phyloP scores from a whole-genome alignment of 371 early-diverging fungal genomes.

The Sporodiniella umbellata region DNA sequence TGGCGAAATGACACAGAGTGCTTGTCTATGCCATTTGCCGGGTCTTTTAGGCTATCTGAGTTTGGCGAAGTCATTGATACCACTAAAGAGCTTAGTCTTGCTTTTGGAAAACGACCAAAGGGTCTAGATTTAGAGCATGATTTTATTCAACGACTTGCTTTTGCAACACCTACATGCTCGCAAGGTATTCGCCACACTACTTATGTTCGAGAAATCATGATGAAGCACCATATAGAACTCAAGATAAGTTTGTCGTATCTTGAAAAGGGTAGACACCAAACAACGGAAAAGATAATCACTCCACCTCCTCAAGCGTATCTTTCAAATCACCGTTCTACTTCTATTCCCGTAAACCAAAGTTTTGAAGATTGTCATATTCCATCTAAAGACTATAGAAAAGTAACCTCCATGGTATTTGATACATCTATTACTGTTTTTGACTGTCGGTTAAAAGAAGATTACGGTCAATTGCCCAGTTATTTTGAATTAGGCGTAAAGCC shows the following conservation, averaged over 20 bases:
- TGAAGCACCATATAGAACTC: slow-evolving; percentile 29
- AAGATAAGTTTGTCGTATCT: slow-evolving; percentile 30
- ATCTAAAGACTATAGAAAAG: slow-evolving; percentile 12
- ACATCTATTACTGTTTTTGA: slow-evolving; percentile 36
- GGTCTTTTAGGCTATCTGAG: slow-evolving; percentile 23
- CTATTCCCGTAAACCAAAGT: not conserved
- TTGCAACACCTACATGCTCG: slow-evolving; percentile 36
- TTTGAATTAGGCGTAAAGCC: slow-evolving; percentile 32
- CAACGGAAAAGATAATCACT: slow-evolving; percentile 6
- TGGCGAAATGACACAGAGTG: slow-evolving; percentile 20
- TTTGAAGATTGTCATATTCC: no score
- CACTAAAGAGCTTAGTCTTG: slow-evolving; percentile 18
- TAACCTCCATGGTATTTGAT: slow-evolving; percentile 26
- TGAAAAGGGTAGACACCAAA: no score
- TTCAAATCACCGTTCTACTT: not conserved
- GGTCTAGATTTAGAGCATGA: slow-evolving; percentile 29
- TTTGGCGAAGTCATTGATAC: slow-evolving; percentile 18
- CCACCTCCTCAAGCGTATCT: slow-evolving; percentile 17
- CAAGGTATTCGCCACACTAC: slow-evolving; percentile 37
- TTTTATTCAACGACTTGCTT: slow-evolving; percentile 36
- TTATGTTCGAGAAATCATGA: slow-evolving; percentile 31
- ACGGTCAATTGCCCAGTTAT: slow-evolving; percentile 39
- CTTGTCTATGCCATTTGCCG: slow-evolving; percentile 26
- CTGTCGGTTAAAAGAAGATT: slow-evolving; percentile 46
- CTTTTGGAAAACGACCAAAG: slow-evolving; percentile 22